Base-by-base conservation (phyloP, 768 basidiomycete species). In the Lentinula sp. region DNA sequence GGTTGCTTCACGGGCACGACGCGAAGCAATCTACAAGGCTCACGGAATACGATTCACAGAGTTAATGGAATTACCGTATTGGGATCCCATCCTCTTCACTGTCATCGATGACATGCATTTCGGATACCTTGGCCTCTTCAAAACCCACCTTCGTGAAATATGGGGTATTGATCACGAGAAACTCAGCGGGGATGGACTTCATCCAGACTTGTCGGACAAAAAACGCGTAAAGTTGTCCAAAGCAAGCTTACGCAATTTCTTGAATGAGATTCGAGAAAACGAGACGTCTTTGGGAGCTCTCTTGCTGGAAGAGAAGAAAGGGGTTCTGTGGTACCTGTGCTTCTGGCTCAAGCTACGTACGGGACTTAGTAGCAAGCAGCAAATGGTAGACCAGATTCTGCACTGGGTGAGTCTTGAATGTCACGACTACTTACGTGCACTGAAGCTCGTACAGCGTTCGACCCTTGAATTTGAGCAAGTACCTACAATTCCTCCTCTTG, bases 61-160 rank as follows among this genome's bases (percentile, higher is more conserved):
- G 15, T 59, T 77, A 0, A 64, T 72, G 16, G 49, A 63, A 4
- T 66, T 79, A 4, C 71, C 73, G 0, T 77, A 78, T 64, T 77
- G 72, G 69, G 64, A 76, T 42, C 69, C 69, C 6, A 68, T 67
- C 4, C 48, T 20, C 1, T 72, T 67, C 42, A 48, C 68, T 0
- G 67, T 73, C 3, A 28, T 28, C 4, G 28, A 28, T 28, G 28
- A 28, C 28, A 28, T 28, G 28, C 28, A 28, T 28, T 0, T 64
- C 76, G n/a, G 75, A 79, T 45, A 59, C 69, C 1, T 77, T 16
- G 67, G 68, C 15, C 39, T 70, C 0, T 55, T 75, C 32, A 57
- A 68, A 18, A 60, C 69, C 32, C 74, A 76, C 51, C 69, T 65
- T 53, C 51, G 61, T 5, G 60, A 65, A 3, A 55, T 74, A 12